A percentile compares a stretch with the other conserved stretches of the same genome.
Evolutionary conservation across 2,329 filamentous ascomycete genomes (phyloP).

Genomic region (Colletotrichum theobromicola): DNA sequence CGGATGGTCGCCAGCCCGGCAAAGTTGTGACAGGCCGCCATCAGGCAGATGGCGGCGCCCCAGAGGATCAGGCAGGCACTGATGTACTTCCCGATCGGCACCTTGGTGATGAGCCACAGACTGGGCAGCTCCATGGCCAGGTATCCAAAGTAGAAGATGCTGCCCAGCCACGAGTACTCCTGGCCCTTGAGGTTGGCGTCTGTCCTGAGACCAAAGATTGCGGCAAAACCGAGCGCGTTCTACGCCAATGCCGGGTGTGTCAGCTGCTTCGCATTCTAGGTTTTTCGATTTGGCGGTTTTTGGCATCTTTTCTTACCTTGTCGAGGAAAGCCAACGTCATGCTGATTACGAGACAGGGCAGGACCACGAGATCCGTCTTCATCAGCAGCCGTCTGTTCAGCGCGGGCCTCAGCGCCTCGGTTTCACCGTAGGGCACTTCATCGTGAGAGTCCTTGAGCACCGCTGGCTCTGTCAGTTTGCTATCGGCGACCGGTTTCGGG

Average conservation of each 20-base stretch:
- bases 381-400: slow-evolving; percentile 13
- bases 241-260: not conserved
- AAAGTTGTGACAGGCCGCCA: slow-evolving; percentile 37
- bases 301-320: slow-evolving; percentile 3
- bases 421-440: not conserved
- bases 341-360: slow-evolving; percentile 19
- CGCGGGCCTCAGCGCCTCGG: not conserved
- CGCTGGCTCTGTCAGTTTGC: not conserved
- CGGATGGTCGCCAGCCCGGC: slow-evolving; percentile 24
- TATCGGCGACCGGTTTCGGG: not conserved
- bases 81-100: slow-evolving; percentile 26
- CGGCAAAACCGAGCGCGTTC: slow-evolving; percentile 44
- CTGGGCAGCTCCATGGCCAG: slow-evolving; percentile 64
- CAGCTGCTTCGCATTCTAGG: not conserved
- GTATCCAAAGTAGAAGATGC: slow-evolving; percentile 64
- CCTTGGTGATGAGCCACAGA: slow-evolving; percentile 58
- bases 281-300: not conserved
- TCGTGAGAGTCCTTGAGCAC: not conserved
- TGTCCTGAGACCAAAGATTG: slow-evolving; percentile 56
- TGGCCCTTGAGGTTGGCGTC: slow-evolving; percentile 57
- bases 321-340: slow-evolving; percentile 26
- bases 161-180: slow-evolving; percentile 62
- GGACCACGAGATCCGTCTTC: slow-evolving; percentile 24
- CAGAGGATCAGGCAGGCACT: slow-evolving; percentile 41
- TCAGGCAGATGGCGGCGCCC: slow-evolving; percentile 36